Evolutionary conservation across 2,329 filamentous ascomycete genomes (phyloP).

Genomic region (Botrytis medusae): DNA sequence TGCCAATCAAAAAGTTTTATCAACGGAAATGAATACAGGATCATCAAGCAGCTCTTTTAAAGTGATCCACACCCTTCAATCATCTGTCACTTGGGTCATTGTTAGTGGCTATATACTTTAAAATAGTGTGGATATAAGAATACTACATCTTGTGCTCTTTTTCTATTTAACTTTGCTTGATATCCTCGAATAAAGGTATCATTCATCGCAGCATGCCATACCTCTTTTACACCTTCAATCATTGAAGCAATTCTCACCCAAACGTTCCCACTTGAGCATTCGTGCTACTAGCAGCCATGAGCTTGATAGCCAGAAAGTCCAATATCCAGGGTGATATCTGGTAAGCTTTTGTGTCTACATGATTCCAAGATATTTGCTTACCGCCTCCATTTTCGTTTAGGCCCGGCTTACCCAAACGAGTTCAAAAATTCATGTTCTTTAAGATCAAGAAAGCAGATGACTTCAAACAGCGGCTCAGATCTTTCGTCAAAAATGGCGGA

Average conservation of each 20-base stretch:
- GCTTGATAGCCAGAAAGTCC: conserved; percentile 3
- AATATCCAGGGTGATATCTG: conserved; percentile 16
- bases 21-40: background rate
- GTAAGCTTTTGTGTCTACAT: background rate
- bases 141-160: background rate
- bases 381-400: background rate
- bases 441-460: conserved; percentile 11
- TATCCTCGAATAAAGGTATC: background rate
- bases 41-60: background rate
- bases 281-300: background rate
- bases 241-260: background rate
- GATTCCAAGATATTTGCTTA: background rate
- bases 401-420: conserved; percentile 1
- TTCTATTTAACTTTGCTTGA: background rate
- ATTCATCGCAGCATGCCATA: background rate
- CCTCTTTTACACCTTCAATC: background rate
- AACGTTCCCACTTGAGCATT: background rate
- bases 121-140: background rate
- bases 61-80: background rate
- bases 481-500: background rate
- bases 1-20: background rate
- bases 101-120: background rate
- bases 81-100: background rate
- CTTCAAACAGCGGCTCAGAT: background rate
- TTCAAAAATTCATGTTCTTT: conserved; percentile 9